These are phyloP conservation scores for Dendrocalamus latiflorus DNA, from an alignment of 202 grass and related monocot genomes.

Conservation along the genomic window DNA sequence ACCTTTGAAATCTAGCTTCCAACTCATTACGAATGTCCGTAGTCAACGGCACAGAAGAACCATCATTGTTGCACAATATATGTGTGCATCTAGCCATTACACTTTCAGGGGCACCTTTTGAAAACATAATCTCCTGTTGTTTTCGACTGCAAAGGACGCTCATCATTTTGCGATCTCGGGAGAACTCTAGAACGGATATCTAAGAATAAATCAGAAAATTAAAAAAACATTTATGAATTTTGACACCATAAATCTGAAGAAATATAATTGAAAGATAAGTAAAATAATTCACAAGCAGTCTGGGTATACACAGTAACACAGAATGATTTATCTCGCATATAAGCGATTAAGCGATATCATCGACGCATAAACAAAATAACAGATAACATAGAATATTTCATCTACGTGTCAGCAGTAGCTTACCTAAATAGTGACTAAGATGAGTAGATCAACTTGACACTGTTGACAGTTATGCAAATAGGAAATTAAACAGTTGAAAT, in stretches of 20 bases:
- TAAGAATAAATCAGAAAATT: conserved; percentile 50
- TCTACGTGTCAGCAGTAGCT: neutral
- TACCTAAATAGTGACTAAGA: conserved; percentile 1
- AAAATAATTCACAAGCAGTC: neutral
- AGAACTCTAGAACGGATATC: conserved; percentile 91
- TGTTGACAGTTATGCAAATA: neutral
- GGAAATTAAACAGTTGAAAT: neutral
- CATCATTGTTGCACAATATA: conserved; percentile 94
- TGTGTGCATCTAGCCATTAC: conserved; percentile 83
- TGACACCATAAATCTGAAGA: conserved; percentile 10
- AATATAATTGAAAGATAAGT: neutral
- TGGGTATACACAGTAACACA: neutral
- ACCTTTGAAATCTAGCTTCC: conserved; percentile 88
- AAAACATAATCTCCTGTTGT: conserved; percentile 97
- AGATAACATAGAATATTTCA: neutral
- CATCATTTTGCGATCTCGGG: conserved; percentile 99
- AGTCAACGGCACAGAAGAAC: conserved; percentile 89
- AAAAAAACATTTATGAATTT: conserved; percentile 12
- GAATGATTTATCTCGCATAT: neutral
- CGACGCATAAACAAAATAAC: neutral
- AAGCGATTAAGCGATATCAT: neutral
- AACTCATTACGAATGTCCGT: conserved; percentile 78
- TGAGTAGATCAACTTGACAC: neutral
- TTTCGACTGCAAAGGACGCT: conserved; percentile 92
- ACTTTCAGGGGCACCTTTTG: conserved; percentile 97